Evolutionary conservation across 176 grass and related monocot genomes (phyloP).

Genomic region (sorghum (Sorghum bicolor)): DNA sequence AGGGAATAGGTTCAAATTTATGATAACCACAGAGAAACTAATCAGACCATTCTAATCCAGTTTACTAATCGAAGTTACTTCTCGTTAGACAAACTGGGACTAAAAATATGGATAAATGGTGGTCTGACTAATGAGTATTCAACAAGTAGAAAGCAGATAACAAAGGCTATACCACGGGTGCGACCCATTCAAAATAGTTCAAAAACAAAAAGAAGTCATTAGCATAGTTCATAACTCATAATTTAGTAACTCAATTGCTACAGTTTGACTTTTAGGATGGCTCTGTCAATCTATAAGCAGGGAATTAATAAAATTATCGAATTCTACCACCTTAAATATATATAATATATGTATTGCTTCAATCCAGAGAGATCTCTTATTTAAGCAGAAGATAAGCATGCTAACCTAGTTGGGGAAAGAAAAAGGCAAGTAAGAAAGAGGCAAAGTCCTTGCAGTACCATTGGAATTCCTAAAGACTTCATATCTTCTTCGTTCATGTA

Average conservation of each 20-base stretch:
- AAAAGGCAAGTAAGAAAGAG: not conserved
- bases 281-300: not conserved
- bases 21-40: not conserved
- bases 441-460: conserved; percentile 35
- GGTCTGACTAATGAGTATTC: not conserved
- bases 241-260: not conserved
- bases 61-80: not conserved
- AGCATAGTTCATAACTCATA: not conserved
- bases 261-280: not conserved
- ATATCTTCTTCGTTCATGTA: conserved; percentile 83
- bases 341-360: not conserved
- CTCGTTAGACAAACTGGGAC: not conserved
- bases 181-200: not conserved
- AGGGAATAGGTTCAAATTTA: not conserved
- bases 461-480: conserved; percentile 70
- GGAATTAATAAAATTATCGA: not conserved
- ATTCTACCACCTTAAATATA: conserved; percentile 2
- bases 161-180: not conserved
- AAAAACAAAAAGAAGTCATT: not conserved
- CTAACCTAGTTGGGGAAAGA: not conserved
- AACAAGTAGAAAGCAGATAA: not conserved
- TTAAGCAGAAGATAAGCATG: not conserved
- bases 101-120: not conserved
- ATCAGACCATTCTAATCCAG: not conserved
- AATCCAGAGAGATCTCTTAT: not conserved